Percentiles rank a stretch among this genome's conserved stretches.
Evolutionary conservation across 1,284 basidiomycete species (phyloP).

Genomic region (Stygiomarasmius scandens): DNA sequence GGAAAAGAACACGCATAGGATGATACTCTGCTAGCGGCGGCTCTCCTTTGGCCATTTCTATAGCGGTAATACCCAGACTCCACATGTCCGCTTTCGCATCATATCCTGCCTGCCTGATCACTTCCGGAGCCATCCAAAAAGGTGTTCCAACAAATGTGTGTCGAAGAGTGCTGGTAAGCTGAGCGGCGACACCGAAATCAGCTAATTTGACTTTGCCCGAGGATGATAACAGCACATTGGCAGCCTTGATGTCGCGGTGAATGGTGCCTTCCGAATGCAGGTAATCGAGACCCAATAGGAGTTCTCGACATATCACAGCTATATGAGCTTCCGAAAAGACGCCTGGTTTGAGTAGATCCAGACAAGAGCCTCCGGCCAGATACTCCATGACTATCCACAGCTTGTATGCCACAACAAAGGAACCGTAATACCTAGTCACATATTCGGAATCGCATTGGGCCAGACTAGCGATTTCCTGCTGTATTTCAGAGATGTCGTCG

Average conservation of each 20-base stretch:
- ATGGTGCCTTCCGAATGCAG: constrained; percentile 95
- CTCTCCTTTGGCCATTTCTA: constrained; percentile 94
- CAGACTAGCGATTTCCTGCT: constrained; percentile 95
- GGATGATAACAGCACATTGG: constrained; percentile 91
- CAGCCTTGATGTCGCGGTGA: constrained; percentile 98
- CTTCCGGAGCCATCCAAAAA: constrained; percentile 98
- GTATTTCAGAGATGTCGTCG: constrained; percentile 96
- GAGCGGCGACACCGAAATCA: constrained; percentile 95
- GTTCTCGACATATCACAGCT: constrained; percentile 91
- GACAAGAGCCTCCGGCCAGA: constrained; percentile 96
- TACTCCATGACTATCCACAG: constrained; percentile 99
- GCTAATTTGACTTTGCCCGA: constrained; percentile 95
- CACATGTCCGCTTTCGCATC: constrained; percentile 96
- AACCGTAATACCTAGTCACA: constrained; percentile 95
- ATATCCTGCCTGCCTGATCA: constrained; percentile 96
- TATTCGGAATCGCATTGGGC: constrained; percentile 96
- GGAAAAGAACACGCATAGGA: constrained; percentile 93
- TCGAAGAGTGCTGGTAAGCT: constrained; percentile 84
- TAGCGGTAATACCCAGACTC: constrained; percentile 96
- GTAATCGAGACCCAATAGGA: constrained; percentile 93
- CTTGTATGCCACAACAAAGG: constrained; percentile 95
- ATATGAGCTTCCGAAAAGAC: constrained; percentile 91
- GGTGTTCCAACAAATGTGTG: constrained; percentile 97
- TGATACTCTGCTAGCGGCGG: constrained; percentile 94
- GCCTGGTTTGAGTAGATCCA: constrained; percentile 92